Evolutionary conservation across 2,329 filamentous ascomycete genomes (phyloP).

Genomic region (Fusarium miscanthi): DNA sequence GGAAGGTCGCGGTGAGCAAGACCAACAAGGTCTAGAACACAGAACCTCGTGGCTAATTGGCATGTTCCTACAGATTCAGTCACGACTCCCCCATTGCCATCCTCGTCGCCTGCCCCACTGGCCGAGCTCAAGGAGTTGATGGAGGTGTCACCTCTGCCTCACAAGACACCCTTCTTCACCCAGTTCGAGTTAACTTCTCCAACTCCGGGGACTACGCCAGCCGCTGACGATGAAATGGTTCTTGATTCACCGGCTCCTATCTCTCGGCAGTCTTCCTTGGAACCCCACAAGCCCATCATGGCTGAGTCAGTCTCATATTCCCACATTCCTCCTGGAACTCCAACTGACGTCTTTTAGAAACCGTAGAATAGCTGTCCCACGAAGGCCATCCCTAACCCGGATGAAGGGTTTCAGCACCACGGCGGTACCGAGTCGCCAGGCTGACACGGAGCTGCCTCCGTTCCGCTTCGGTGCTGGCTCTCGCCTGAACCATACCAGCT

Average conservation of each 20-base stretch:
- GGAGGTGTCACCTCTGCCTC: slow-evolving; percentile 93
- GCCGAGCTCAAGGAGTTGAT: slow-evolving; percentile 91
- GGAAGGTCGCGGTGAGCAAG: slow-evolving; percentile 50
- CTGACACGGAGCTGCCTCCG: slow-evolving; percentile 74
- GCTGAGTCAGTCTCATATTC: slow-evolving; percentile 61
- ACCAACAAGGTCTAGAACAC: neutral
- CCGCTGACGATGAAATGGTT: slow-evolving; percentile 60
- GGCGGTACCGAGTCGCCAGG: slow-evolving; percentile 68
- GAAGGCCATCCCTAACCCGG: slow-evolving; percentile 79
- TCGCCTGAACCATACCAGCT: slow-evolving; percentile 44
- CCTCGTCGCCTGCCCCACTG: slow-evolving; percentile 80
- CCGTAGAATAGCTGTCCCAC: slow-evolving; percentile 73
- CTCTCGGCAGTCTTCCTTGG: slow-evolving; percentile 59
- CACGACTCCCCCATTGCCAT: slow-evolving; percentile 84
- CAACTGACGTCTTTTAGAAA: slow-evolving; percentile 55
- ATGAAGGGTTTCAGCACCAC: slow-evolving; percentile 80
- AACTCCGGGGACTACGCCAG: slow-evolving; percentile 67
- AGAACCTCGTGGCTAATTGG: slow-evolving; percentile 39
- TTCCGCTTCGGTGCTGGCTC: slow-evolving; percentile 75
- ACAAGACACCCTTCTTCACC: slow-evolving; percentile 78
- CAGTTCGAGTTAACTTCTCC: slow-evolving; percentile 78
- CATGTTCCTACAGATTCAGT: slow-evolving; percentile 68
- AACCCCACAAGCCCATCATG: slow-evolving; percentile 60
- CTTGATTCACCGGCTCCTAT: slow-evolving; percentile 67
- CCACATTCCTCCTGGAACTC: slow-evolving; percentile 27